Conservation (phyloP, 805 yeast genomes). For the Candida odintsovae region DNA sequence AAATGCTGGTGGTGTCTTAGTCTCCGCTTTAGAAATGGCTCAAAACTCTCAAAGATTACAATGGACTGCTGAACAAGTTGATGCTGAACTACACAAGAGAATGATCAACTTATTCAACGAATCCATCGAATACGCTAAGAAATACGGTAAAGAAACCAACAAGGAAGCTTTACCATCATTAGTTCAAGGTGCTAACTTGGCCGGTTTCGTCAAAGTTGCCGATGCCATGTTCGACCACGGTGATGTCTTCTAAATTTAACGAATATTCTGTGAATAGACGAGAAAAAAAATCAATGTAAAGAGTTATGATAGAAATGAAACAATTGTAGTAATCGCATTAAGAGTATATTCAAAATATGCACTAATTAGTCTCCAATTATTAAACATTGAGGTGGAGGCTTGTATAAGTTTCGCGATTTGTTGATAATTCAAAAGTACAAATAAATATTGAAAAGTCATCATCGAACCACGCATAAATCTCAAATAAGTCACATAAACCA, state of each 20-base stretch:
- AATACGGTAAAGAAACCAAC: conserved; percentile 66
- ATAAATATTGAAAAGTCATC: not conserved
- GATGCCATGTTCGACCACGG: conserved; percentile 98
- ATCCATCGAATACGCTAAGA: conserved; percentile 83
- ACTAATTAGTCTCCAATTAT: too few species aligned
- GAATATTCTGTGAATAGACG: conserved; percentile 6
- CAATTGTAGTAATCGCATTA: too few species aligned
- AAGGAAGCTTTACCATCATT: conserved; percentile 79
- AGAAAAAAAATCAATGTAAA: not conserved
- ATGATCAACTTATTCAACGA: conserved; percentile 90
- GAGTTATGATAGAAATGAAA: not conserved
- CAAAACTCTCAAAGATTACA: conserved; percentile 92
- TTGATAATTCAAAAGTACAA: not conserved
- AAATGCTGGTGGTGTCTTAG: conserved; percentile 99
- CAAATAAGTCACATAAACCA: not conserved
- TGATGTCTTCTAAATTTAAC: conserved; percentile 42
- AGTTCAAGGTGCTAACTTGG: conserved; percentile 98
- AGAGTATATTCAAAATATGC: too few species aligned
- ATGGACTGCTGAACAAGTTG: conserved; percentile 94
- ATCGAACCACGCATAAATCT: not conserved
- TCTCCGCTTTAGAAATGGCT: conserved; percentile 98
- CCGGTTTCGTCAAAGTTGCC: conserved; percentile 98
- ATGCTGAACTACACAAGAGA: conserved; percentile 80
- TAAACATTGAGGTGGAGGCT: too few species aligned
- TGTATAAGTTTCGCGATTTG: not conserved